phyloP scores from a whole-genome alignment of 2,329 filamentous ascomycete species.

The Fusarium illudens region DNA sequence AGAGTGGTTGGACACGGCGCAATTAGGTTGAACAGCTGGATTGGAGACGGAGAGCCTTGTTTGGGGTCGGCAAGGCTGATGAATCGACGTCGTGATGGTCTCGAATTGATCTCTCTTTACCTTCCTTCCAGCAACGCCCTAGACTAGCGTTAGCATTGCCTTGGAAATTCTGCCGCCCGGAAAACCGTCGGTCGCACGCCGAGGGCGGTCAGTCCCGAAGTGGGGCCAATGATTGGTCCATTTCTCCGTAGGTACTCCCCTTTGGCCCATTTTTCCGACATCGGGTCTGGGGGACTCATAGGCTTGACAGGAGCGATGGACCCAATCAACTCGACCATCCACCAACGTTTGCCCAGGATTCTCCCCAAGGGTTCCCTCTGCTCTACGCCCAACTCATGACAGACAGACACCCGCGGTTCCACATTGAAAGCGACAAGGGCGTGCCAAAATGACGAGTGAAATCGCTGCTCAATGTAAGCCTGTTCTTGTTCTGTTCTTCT shows the following conservation, averaged over 20 bases:
- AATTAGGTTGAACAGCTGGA: not conserved
- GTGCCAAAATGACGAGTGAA: conserved; percentile 42
- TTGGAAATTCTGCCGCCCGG: conserved; percentile 26
- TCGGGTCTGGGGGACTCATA: conserved; percentile 33
- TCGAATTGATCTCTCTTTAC: conserved; percentile 25
- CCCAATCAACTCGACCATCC: conserved; percentile 36
- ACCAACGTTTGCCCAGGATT: conserved; percentile 34
- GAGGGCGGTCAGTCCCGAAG: conserved; percentile 31
- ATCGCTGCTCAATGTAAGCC: conserved; percentile 38
- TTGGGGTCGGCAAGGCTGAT: conserved; percentile 3
- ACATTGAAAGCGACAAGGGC: conserved; percentile 39
- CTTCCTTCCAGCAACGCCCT: conserved; percentile 26
- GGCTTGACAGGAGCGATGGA: conserved; percentile 18
- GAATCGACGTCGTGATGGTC: conserved; percentile 3
- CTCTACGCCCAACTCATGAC: conserved; percentile 37
- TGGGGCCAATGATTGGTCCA: conserved; percentile 7
- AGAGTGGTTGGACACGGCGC: not conserved
- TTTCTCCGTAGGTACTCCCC: not conserved
- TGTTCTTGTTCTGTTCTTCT: not conserved
- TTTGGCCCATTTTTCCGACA: conserved; percentile 20
- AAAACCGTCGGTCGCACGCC: not conserved
- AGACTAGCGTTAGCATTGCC: not conserved
- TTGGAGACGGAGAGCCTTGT: not conserved
- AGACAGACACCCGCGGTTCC: conserved; percentile 36
- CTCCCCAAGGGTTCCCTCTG: conserved; percentile 6